These are phyloP conservation scores for Hypholoma fasciculare DNA, from an alignment of 768 basidiomycete species.

Conservation along the genomic window DNA sequence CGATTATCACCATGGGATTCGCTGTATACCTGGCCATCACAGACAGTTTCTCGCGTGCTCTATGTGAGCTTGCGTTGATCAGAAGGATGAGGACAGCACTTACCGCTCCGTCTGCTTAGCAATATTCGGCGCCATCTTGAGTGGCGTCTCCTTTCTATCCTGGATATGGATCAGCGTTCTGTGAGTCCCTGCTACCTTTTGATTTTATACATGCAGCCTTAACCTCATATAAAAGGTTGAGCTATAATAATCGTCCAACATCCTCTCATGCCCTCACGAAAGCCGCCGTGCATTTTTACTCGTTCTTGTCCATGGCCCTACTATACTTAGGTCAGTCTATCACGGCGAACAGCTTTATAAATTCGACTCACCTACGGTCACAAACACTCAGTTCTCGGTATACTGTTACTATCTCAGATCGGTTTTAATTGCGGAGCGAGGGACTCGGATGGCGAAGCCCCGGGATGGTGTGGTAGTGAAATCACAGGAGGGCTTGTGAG, in stretches of 20 bases:
- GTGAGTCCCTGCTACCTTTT: not conserved
- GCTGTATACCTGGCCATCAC: too few species aligned
- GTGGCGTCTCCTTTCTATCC: not conserved
- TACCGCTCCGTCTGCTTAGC: too few species aligned
- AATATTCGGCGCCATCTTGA: too few species aligned
- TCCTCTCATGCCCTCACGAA: conserved; percentile 1
- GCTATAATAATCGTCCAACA: conserved; percentile 4
- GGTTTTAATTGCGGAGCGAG: not conserved
- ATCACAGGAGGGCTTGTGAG: not conserved
- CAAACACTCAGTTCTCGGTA: not conserved
- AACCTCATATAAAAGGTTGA: not conserved
- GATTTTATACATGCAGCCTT: not conserved
- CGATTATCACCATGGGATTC: too few species aligned
- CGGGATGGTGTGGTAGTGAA: not conserved
- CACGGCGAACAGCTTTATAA: too few species aligned
- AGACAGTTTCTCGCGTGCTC: too few species aligned
- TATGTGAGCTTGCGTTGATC: too few species aligned
- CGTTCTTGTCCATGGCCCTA: not conserved
- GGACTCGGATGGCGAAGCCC: not conserved
- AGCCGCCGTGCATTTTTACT: not conserved
- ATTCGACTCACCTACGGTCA: not conserved
- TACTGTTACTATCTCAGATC: not conserved
- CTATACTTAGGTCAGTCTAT: not conserved
- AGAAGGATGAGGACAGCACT: too few species aligned
- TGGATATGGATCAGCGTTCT: conserved; percentile 3